phyloP scores from a whole-genome alignment of 768 basidiomycete genomes.

The Suillus alpinus region DNA sequence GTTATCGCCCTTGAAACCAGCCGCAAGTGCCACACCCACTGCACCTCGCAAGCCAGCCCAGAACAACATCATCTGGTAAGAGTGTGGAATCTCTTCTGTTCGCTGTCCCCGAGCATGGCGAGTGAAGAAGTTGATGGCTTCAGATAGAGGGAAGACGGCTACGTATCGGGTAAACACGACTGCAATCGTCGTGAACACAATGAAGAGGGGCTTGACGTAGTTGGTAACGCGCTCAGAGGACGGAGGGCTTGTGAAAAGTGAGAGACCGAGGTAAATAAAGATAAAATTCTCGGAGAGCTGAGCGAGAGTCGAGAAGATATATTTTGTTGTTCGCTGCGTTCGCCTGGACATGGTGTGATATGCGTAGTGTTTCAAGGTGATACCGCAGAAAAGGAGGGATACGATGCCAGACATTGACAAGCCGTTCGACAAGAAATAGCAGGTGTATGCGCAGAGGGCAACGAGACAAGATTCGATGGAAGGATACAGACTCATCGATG shows the following conservation, averaged over 20 bases:
- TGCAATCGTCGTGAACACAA: constrained; percentile 85
- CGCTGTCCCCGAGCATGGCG: constrained; percentile 82
- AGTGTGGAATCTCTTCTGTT: constrained; percentile 89
- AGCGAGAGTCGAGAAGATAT: constrained; percentile 92
- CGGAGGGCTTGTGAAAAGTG: constrained; percentile 89
- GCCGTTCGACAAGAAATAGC: constrained; percentile 99
- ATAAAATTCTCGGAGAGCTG: constrained; percentile 98
- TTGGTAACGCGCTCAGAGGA: constrained; percentile 71
- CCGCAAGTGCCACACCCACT: constrained; percentile 95
- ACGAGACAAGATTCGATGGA: constrained; percentile 97
- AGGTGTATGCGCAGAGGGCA: constrained; percentile 90
- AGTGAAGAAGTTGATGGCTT: constrained; percentile 92
- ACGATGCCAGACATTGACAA: constrained; percentile 95
- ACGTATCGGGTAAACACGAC: constrained; percentile 95
- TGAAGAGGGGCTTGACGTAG: constrained; percentile 95
- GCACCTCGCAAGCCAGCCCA: constrained; percentile 98
- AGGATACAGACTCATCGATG: constrained; percentile 81
- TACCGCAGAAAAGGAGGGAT: constrained; percentile 96
- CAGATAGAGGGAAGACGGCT: constrained; percentile 93
- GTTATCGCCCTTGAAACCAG: constrained; percentile 92
- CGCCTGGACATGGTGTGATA: constrained; percentile 98
- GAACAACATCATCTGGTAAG: constrained; percentile 99
- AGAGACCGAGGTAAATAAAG: constrained; percentile 97
- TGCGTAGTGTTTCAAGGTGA: constrained; percentile 99
- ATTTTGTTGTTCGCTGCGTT: constrained; percentile 92